phyloP scores from a whole-genome alignment of 2,329 filamentous ascomycete species.

The Tolypocladium amazonense region DNA sequence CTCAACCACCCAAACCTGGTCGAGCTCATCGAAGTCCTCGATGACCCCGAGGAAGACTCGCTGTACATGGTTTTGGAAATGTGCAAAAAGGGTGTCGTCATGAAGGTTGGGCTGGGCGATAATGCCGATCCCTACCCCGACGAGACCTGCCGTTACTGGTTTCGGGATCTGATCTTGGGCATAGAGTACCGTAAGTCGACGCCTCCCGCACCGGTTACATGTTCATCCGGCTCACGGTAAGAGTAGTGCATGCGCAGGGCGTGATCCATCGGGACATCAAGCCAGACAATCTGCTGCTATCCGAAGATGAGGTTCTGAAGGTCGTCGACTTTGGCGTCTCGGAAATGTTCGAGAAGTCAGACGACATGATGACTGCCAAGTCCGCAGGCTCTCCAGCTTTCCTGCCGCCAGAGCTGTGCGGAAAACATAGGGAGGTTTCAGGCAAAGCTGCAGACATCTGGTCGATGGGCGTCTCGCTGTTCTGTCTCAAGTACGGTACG shows the following conservation, averaged over 20 bases:
- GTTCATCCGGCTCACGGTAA: conserved; percentile 4
- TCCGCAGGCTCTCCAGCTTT: conserved; percentile 93
- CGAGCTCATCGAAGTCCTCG: conserved; percentile 82
- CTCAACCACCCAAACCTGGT: conserved; percentile 92
- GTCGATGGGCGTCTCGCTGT: conserved; percentile 96
- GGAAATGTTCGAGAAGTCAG: conserved; percentile 85
- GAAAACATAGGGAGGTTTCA: conserved; percentile 76
- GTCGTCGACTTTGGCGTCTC: conserved; percentile 98
- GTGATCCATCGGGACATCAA: conserved; percentile 97
- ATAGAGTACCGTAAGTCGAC: conserved; percentile 75
- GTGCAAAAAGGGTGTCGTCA: conserved; percentile 96
- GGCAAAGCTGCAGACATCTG: conserved; percentile 90
- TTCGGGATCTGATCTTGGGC: conserved; percentile 85
- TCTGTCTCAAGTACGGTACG: conserved; percentile 78
- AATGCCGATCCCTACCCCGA: conserved; percentile 70
- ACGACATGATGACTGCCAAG: conserved; percentile 84
- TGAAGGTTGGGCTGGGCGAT: conserved; percentile 88
- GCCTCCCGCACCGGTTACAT: no score
- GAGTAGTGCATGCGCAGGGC: conserved; percentile 76
- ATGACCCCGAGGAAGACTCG: conserved; percentile 91
- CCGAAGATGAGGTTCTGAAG: conserved; percentile 86
- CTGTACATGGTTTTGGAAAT: conserved; percentile 98
- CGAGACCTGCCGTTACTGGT: conserved; percentile 81
- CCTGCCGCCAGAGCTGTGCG: conserved; percentile 83
- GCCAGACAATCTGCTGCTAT: conserved; percentile 88